phyloP scores from a whole-genome alignment of 345 rosid genomes.

The Sisymbrium irio region DNA sequence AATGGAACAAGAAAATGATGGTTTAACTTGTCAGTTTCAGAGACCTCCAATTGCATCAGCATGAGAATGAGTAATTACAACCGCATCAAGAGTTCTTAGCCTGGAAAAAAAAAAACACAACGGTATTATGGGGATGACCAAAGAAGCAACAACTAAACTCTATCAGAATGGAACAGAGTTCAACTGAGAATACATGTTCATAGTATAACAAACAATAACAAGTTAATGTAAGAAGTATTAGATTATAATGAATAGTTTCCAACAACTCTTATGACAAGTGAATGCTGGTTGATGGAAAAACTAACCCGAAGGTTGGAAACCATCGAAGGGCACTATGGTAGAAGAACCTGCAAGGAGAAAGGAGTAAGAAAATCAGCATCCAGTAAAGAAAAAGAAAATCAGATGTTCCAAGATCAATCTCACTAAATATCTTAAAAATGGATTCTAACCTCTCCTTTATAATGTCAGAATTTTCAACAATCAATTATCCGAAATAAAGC shows the following conservation, averaged over 20 bases:
- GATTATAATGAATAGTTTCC: background rate
- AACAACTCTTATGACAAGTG: background rate
- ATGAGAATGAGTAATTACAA: conserved; percentile 96
- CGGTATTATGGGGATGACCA: conserved; percentile 40
- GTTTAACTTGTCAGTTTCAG: conserved; percentile 44
- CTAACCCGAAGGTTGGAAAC: conserved; percentile 87
- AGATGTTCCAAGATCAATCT: conserved; percentile 3
- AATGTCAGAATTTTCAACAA: background rate
- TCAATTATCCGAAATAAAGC: background rate
- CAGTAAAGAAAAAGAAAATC: background rate
- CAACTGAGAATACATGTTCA: background rate
- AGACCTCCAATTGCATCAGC: conserved; percentile 99
- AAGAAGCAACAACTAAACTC: background rate
- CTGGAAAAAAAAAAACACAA: conserved; percentile 48
- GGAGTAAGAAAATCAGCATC: background rate
- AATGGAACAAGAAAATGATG: conserved; percentile 24
- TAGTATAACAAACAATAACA: background rate
- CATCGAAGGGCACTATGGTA: conserved; percentile 88
- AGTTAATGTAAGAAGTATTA: background rate
- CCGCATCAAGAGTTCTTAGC: conserved; percentile 98
- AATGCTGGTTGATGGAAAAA: background rate
- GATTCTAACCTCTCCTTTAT: background rate
- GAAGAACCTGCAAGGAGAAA: conserved; percentile 64
- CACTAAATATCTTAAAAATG: background rate
- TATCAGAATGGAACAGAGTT: background rate